These are phyloP conservation scores for Flagelloscypha sp. DNA, from an alignment of 768 basidiomycete genomes.

Conservation along the genomic window DNA sequence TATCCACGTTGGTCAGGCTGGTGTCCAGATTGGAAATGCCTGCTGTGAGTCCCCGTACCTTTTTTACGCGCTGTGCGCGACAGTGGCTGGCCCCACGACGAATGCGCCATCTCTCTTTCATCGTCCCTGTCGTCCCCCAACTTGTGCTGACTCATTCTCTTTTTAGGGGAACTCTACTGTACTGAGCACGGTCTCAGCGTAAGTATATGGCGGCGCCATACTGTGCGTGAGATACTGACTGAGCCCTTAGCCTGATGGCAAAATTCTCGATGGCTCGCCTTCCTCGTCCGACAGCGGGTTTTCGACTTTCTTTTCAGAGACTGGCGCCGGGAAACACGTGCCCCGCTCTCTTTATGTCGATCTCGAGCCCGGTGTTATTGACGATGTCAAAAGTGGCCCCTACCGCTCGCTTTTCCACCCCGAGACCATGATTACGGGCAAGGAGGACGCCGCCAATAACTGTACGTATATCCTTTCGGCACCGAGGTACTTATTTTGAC, in stretches of 20 bases:
- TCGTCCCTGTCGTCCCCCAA: constrained; percentile 15
- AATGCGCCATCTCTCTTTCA: constrained; percentile 6
- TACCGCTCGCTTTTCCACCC: constrained; percentile 97
- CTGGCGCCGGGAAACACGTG: constrained; percentile 88
- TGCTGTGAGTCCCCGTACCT: constrained; percentile 61
- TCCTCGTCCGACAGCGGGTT: constrained; percentile 77
- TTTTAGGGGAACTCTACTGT: constrained; percentile 92
- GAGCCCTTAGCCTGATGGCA: constrained; percentile 75
- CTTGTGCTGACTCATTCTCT: constrained; percentile 17
- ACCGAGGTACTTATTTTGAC: constrained; percentile 11
- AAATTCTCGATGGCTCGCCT: constrained; percentile 63
- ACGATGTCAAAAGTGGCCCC: constrained; percentile 87
- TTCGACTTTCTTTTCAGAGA: constrained; percentile 97
- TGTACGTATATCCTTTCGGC: constrained; percentile 46
- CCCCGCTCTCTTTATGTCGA: constrained; percentile 96
- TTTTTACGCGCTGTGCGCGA: constrained; percentile 4
- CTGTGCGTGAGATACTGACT: constrained; percentile 1
- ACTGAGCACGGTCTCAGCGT: constrained; percentile 95
- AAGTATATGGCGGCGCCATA: constrained; percentile 23
- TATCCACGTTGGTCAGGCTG: constrained; percentile 95
- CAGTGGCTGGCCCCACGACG: no score
- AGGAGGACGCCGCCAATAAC: constrained; percentile 99
- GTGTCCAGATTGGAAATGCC: constrained; percentile 90
- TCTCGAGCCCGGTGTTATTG: constrained; percentile 90
- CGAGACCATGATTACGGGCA: constrained; percentile 92